These are phyloP conservation scores for Xenoacremonium recifei DNA, from an alignment of 2,329 filamentous ascomycete genomes.

Conservation along the genomic window DNA sequence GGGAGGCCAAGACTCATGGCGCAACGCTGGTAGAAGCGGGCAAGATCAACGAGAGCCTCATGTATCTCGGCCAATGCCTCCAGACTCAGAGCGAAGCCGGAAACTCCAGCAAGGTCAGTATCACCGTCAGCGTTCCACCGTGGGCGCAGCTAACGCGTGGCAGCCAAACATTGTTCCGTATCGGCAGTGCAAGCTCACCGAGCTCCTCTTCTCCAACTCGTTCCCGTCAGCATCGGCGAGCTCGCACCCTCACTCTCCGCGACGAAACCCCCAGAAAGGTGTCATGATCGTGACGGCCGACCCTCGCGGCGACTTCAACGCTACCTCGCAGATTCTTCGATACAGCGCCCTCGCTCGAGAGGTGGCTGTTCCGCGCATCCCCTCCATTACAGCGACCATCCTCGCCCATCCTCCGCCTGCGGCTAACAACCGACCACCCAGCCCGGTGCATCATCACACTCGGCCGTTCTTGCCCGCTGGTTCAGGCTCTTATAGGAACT, in stretches of 20 bases:
- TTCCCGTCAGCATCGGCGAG: slow-evolving; percentile 62
- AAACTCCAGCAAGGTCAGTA: slow-evolving; percentile 66
- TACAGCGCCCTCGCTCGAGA: slow-evolving; percentile 93
- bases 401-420: slow-evolving; percentile 34
- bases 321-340: slow-evolving; percentile 90
- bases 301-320: slow-evolving; percentile 90
- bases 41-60: slow-evolving; percentile 97
- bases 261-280: slow-evolving; percentile 75
- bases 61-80: slow-evolving; percentile 96
- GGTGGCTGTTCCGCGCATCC: slow-evolving; percentile 85
- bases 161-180: slow-evolving; percentile 74
- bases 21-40: slow-evolving; percentile 91
- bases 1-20: slow-evolving; percentile 91
- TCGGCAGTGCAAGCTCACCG: slow-evolving; percentile 81
- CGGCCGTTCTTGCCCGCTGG: slow-evolving; percentile 43
- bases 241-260: slow-evolving; percentile 34
- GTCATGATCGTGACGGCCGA: slow-evolving; percentile 98
- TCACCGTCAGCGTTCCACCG: slow-evolving; percentile 1
- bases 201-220: slow-evolving; percentile 83
- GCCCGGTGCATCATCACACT: slow-evolving; percentile 33
- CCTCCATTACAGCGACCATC: slow-evolving; percentile 76
- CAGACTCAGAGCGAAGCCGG: slow-evolving; percentile 88
- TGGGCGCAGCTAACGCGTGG: slow-evolving; percentile 6
- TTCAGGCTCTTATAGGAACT: slow-evolving; percentile 34
- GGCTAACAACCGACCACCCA: slow-evolving; percentile 22